phyloP scores from a whole-genome alignment of 176 grass and related monocot species.

The Avena atlantica region DNA sequence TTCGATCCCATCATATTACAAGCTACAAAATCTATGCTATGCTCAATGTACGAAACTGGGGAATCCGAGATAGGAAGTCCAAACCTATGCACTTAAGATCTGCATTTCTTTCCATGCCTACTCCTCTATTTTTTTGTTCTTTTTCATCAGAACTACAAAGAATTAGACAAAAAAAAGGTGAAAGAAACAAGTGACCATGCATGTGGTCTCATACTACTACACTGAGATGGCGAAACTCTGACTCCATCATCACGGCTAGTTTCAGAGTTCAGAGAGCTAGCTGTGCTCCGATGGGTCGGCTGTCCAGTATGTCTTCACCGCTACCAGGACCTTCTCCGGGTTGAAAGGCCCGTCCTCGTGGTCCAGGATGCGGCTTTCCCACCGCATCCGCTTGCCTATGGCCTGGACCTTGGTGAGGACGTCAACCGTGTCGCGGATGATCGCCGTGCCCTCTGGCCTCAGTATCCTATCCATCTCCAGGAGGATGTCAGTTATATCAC shows the following conservation, averaged over 20 bases:
- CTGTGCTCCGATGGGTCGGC: constrained; percentile 45
- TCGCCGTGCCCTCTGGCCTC: constrained; percentile 81
- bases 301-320: constrained; percentile 91
- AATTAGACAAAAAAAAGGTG: constrained; percentile 20
- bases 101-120: background rate
- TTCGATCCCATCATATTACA: constrained; percentile 31
- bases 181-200: constrained; percentile 28
- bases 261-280: constrained; percentile 25
- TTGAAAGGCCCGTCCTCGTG: constrained; percentile 90
- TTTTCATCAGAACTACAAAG: constrained; percentile 44
- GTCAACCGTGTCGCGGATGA: constrained; percentile 83
- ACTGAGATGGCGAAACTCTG: constrained; percentile 31
- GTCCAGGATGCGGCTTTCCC: constrained; percentile 88
- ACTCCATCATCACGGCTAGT: constrained; percentile 8
- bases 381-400: constrained; percentile 77
- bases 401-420: constrained; percentile 88
- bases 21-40: constrained; percentile 46
- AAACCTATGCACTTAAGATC: constrained; percentile 14
- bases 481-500: constrained; percentile 85
- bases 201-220: constrained; percentile 3
- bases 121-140: background rate
- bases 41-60: constrained; percentile 24
- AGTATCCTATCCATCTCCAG: constrained; percentile 99
- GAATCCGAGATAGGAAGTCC: background rate
- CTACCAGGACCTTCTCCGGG: constrained; percentile 84